Percentiles rank a stretch among this genome's conserved stretches.
Conservation (phyloP, 176 grass and related monocot genomes). For the Hordeum marinum region DNA sequence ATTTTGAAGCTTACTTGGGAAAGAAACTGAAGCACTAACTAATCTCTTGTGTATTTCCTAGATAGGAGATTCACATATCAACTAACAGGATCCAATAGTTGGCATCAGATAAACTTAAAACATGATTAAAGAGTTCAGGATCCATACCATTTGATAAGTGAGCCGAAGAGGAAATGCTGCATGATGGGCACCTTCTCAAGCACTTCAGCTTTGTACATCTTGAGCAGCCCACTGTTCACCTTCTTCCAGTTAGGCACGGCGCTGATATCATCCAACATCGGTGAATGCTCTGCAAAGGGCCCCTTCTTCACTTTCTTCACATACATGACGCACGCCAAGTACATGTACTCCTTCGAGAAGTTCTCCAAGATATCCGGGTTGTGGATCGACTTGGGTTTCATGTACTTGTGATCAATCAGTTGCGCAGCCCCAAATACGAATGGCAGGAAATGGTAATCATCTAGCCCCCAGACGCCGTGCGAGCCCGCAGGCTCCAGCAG, state of each 20-base stretch:
- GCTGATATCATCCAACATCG: conserved; percentile 94
- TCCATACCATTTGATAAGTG: conserved; percentile 87
- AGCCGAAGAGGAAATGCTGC: conserved; percentile 99
- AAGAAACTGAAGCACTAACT: background rate
- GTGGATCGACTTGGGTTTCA: conserved; percentile 96
- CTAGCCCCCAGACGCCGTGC: conserved; percentile 79
- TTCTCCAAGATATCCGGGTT: conserved; percentile 93
- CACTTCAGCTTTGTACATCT: conserved; percentile 99
- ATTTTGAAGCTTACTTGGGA: background rate
- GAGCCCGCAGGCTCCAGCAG: conserved; percentile 86
- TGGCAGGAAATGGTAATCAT: conserved; percentile 85
- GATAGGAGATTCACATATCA: background rate
- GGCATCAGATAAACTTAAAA: background rate
- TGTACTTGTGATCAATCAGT: conserved; percentile 96
- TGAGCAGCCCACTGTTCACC: conserved; percentile 89
- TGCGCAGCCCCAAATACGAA: conserved; percentile 87
- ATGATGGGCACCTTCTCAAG: conserved; percentile 96
- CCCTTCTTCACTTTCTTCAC: conserved; percentile 96
- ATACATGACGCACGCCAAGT: conserved; percentile 60
- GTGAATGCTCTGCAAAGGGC: conserved; percentile 86
- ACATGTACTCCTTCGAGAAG: conserved; percentile 80
- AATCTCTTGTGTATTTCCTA: background rate
- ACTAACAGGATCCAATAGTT: conserved; percentile 3
- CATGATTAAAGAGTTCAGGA: background rate
- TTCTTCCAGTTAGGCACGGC: conserved; percentile 71